These are phyloP conservation scores for Flaveria robusta DNA, from an alignment of 129 eudicot species.

Conservation along the genomic window DNA sequence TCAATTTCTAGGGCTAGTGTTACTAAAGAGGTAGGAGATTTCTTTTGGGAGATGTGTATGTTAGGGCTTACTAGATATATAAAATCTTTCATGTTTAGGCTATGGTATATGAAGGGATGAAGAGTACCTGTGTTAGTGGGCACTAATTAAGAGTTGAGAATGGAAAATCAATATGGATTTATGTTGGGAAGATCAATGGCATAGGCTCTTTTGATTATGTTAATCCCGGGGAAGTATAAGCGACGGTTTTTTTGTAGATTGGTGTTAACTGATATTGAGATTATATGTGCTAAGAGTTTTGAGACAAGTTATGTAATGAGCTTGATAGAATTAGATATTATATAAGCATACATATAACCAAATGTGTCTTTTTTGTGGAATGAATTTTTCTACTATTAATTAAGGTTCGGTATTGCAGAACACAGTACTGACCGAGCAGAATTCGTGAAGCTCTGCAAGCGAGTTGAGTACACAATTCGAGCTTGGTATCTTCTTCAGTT, in stretches of 20 bases:
- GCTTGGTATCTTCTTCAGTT: slow-evolving; percentile 97
- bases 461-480: slow-evolving; percentile 88
- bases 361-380: not conserved
- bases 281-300: not conserved
- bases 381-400: not conserved
- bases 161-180: slow-evolving; percentile 14
- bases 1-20: slow-evolving; percentile 2
- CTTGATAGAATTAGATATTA: not conserved
- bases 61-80: slow-evolving; percentile 21
- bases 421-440: slow-evolving; percentile 78
- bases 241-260: not conserved
- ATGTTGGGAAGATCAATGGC: not conserved
- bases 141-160: not conserved
- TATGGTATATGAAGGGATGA: not conserved
- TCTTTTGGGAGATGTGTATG: not conserved
- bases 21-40: not conserved
- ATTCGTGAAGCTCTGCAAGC: slow-evolving; percentile 88
- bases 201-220: slow-evolving; percentile 3
- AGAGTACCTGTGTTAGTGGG: not conserved
- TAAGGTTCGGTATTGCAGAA: slow-evolving; percentile 47
- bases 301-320: not conserved
- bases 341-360: not conserved
- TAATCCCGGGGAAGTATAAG: not conserved
- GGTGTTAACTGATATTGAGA: not conserved
- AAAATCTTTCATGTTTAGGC: not conserved